Evolutionary conservation across 768 basidiomycete species (phyloP).

Genomic region (Leccinellum rugosiceps): DNA sequence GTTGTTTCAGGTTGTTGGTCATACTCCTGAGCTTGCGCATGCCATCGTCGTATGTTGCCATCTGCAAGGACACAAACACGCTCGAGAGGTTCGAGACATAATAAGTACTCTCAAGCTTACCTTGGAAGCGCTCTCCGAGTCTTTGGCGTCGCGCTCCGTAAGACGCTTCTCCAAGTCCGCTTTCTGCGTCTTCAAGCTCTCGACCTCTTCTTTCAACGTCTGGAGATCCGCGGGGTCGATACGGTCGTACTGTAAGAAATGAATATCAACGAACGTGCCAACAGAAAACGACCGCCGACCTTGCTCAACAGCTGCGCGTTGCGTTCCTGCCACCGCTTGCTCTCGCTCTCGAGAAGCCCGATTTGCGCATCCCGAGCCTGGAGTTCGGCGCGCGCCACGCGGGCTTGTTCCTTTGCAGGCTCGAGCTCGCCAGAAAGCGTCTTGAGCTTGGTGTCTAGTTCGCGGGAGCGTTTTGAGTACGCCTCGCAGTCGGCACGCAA

Average conservation of each 20-base stretch:
- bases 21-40: constrained; percentile 35
- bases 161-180: constrained; percentile 32
- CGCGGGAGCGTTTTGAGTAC: constrained; percentile 63
- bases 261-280: background rate
- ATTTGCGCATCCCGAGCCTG: constrained; percentile 67
- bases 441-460: constrained; percentile 63
- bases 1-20: constrained; percentile 24
- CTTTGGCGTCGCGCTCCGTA: constrained; percentile 31
- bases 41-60: constrained; percentile 41
- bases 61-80: constrained; percentile 26
- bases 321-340: constrained; percentile 79
- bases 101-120: constrained; percentile 20
- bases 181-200: constrained; percentile 45
- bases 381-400: constrained; percentile 68
- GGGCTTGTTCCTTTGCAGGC: constrained; percentile 70
- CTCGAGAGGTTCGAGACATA: background rate
- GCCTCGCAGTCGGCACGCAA: constrained; percentile 73
- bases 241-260: constrained; percentile 65
- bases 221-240: constrained; percentile 86
- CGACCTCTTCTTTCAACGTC: constrained; percentile 70
- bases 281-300: constrained; percentile 38
- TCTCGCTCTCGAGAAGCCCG: constrained; percentile 69
- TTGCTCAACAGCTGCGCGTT: constrained; percentile 79
- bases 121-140: constrained; percentile 28
- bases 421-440: constrained; percentile 60